phyloP scores from a whole-genome alignment of 805 yeast species.

The Yamadazyma nakazawae region DNA sequence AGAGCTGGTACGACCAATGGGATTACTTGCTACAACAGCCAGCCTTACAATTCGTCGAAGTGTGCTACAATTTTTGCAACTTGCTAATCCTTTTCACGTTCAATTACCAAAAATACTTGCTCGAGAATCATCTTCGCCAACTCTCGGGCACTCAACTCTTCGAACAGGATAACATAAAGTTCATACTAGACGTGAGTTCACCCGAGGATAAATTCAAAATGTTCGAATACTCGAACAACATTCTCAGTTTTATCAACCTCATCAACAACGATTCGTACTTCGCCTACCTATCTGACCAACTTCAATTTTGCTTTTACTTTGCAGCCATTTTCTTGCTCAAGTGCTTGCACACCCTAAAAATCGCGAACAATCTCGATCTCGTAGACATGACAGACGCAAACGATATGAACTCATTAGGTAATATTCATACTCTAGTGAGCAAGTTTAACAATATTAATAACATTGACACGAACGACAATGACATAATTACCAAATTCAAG shows the following conservation, averaged over 20 bases:
- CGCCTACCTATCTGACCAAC: slow-evolving; percentile 68
- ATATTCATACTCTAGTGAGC: slow-evolving; percentile 21
- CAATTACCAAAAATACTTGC: slow-evolving; percentile 20
- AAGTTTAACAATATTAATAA: slow-evolving; percentile 30
- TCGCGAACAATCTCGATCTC: slow-evolving; percentile 4
- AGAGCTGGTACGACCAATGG: slow-evolving; percentile 68
- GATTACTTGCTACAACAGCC: slow-evolving; percentile 65
- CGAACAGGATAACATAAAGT: slow-evolving; percentile 21
- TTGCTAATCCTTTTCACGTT: slow-evolving; percentile 48
- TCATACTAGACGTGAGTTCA: slow-evolving; percentile 23
- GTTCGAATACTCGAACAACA: slow-evolving; percentile 39
- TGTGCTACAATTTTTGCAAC: slow-evolving; percentile 62
- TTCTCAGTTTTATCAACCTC: slow-evolving; percentile 38
- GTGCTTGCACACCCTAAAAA: slow-evolving; percentile 14
- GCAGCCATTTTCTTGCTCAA: slow-evolving; percentile 37
- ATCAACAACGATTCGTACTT: slow-evolving; percentile 54
- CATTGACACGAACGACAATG: slow-evolving; percentile 24
- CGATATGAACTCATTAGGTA: slow-evolving; percentile 10
- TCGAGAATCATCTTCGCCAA: slow-evolving; percentile 6
- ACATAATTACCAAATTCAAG: slow-evolving; percentile 30
- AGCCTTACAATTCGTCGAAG: slow-evolving; percentile 68
- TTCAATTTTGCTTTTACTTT: slow-evolving; percentile 52
- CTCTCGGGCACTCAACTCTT: slow-evolving; percentile 9
- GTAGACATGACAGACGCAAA: slow-evolving; percentile 7
- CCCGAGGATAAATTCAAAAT: slow-evolving; percentile 30